Conservation (phyloP, 2,329 filamentous ascomycete genomes). For the Fusarium nygamai region DNA sequence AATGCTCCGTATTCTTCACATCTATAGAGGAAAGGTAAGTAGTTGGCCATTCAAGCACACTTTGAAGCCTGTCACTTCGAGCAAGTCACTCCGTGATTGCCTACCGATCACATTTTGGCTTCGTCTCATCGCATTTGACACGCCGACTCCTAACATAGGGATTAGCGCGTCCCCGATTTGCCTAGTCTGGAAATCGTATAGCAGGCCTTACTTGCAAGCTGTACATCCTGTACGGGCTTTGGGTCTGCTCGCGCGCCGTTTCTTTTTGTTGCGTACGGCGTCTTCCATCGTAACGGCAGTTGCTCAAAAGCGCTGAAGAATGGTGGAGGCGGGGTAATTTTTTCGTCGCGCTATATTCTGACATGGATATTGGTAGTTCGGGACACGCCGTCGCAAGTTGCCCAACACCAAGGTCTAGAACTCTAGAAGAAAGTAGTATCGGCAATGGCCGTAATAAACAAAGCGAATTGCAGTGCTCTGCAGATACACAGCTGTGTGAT, state of each 20-base stretch:
- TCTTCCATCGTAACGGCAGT: fast-evolving
- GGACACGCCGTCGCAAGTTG: not conserved
- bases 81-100: not conserved
- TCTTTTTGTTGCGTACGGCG: not conserved
- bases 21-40: not conserved
- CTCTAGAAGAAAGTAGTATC: not conserved
- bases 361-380: not conserved
- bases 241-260: not conserved
- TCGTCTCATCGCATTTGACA: not conserved
- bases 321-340: not conserved
- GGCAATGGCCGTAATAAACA: not conserved
- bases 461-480: not conserved
- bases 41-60: not conserved
- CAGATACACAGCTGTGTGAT: not conserved
- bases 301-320: not conserved
- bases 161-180: not conserved
- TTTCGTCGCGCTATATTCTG: not conserved
- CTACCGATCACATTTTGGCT: not conserved
- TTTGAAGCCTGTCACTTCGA: not conserved
- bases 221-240: not conserved
- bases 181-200: fast-evolving
- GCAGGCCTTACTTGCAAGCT: not conserved
- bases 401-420: not conserved
- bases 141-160: not conserved
- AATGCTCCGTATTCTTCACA: not conserved